Percentiles rank a stretch among this genome's conserved stretches.
Evolutionary conservation across 1,284 basidiomycete genomes (phyloP).

Genomic region (Rhodotorula sp.): DNA sequence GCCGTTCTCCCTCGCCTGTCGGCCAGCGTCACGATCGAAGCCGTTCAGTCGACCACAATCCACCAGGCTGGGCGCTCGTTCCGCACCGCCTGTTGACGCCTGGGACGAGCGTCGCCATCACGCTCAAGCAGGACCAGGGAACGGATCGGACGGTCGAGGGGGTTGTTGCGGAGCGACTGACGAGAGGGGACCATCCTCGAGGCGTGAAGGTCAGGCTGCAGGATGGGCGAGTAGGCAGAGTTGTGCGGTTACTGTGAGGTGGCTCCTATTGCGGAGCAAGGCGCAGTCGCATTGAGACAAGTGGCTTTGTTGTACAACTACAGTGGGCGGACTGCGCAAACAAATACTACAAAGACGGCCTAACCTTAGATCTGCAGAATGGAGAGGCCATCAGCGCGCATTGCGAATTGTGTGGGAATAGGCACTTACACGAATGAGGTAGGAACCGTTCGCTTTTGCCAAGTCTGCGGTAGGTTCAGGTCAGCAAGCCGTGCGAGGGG

Average conservation of each 20-base stretch:
- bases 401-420: neutral
- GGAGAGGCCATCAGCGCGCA: too few species aligned
- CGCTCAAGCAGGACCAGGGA: slow-evolving; percentile 40
- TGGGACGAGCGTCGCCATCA: slow-evolving; percentile 33
- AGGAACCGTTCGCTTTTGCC: slow-evolving; percentile 79
- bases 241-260: slow-evolving; percentile 27
- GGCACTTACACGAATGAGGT: slow-evolving; percentile 70
- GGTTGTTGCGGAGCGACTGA: slow-evolving; percentile 34
- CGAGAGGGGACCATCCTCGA: slow-evolving; percentile 40
- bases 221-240: slow-evolving; percentile 38
- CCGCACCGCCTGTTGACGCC: slow-evolving; percentile 12
- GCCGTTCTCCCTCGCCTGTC: neutral
- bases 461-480: slow-evolving; percentile 52
- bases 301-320: slow-evolving; percentile 6
- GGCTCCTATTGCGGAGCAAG: neutral
- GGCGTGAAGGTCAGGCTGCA: slow-evolving; percentile 39
- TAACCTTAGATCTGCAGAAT: neutral
- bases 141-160: slow-evolving; percentile 38
- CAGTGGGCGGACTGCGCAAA: neutral
- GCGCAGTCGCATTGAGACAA: neutral
- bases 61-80: slow-evolving; percentile 10
- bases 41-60: neutral
- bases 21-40: neutral
- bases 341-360: neutral
- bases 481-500: neutral